Evolutionary conservation across 352 stramenopile species (phyloP), one percentile per base, ranked within the genome.

Genomic region (Phytopythium vexans): DNA sequence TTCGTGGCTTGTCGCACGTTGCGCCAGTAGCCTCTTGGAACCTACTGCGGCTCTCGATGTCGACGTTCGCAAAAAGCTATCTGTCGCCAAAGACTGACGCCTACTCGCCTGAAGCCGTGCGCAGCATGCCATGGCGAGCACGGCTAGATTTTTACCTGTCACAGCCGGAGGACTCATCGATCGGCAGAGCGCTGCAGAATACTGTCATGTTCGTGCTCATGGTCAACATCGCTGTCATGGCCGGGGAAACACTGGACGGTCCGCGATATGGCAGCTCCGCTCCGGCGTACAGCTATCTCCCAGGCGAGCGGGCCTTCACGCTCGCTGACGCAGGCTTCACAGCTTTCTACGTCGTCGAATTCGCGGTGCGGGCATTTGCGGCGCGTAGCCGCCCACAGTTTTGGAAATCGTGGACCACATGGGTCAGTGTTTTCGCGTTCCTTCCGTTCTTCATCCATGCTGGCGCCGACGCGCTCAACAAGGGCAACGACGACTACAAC

Each of bases 211-310:
- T 79, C 4, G 16, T 82, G 0, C 35, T 77, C 2, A 40, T 79
- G n/a, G 4, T 77, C 1, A 77, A 86, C 47, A 56, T 78, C 8
- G 54, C 44, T 8, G 40, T 70, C 15, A 74, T 86, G 60, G 58
- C 76, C 6, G 43, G 41, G 0, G 60, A 82, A 36, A 87, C 76
- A 4, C 59, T 84, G 4, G 78, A 89, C 12, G 78, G 76, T 10
- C 78, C 76, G 2, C 72, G 68, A 16, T 78, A 72, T n/a, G 62
- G 47, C 1, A 67, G 71, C 0, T 54, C 66, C 2, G 60, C 79
- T 8, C 78, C 78, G 8, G 66, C 15, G 8, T 89, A 82, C 31
- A 15, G 60, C 9, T 82, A 73, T 11, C 54, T 89, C 10, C 76
- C 70, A 4, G 47, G 33, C 6, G 54, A 74, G 15, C 11, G 14